phyloP scores from a whole-genome alignment of 1,139 yeast species.

The Taphrina sp. region DNA sequence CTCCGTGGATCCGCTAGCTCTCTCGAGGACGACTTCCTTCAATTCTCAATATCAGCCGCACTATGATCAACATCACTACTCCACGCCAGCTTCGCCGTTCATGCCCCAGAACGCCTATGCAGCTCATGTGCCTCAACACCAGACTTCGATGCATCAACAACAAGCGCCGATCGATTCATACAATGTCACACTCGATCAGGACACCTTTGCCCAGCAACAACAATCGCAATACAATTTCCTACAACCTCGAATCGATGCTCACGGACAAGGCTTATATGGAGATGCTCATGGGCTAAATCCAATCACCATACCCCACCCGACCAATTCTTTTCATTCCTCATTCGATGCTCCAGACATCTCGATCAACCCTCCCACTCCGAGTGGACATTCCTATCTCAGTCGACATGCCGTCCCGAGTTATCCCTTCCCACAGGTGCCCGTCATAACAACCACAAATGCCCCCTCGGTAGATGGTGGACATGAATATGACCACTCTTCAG shows the following conservation, averaged over 20 bases:
- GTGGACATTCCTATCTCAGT: neutral
- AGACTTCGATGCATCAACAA: too few species aligned
- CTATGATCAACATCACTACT: neutral
- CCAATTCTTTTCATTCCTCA: neutral
- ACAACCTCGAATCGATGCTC: neutral
- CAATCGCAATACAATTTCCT: constrained; percentile 14
- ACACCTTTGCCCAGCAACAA: too few species aligned
- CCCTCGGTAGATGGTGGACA: neutral
- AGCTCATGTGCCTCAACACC: too few species aligned
- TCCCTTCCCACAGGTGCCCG: constrained; percentile 12
- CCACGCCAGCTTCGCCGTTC: constrained; percentile 12
- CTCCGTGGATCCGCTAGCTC: constrained; percentile 10
- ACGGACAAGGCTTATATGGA: neutral
- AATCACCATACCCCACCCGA: neutral
- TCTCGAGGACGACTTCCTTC: constrained; percentile 26
- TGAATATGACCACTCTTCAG: constrained; percentile 1
- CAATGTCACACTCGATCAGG: neutral
- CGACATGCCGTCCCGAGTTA: constrained; percentile 1
- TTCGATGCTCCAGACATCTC: constrained; percentile 20
- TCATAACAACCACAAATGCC: constrained; percentile 19
- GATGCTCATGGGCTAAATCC: neutral
- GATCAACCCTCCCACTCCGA: constrained; percentile 28
- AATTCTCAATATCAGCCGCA: constrained; percentile 18
- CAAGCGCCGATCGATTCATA: too few species aligned
- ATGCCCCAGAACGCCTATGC: neutral